Evolutionary conservation across 140 eudicot species (phyloP), one percentile per base, ranked within the genome.

Genomic region (Oenanthe javanica): DNA sequence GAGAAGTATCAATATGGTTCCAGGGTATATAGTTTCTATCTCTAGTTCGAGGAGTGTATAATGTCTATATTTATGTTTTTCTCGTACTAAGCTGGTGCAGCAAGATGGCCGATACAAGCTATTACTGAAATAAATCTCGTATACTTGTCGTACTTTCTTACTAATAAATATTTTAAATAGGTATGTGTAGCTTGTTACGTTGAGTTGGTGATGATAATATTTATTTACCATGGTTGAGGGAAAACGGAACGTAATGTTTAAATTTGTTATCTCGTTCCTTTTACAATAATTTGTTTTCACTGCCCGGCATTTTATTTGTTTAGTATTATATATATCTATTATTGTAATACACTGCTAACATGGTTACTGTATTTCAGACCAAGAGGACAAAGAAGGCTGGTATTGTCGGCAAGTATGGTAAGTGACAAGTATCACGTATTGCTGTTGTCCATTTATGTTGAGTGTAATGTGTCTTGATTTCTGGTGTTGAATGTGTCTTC

Each of bases 351-450:
- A 43, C 13, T 67, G 48, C 77, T 73, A n/a, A 42, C 46, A 23
- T 1, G 16, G 14, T 46, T 19, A 8, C 2, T 73, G 25, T 46
- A 31, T 73, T 21, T 45, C 90, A 92, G 97, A 88, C 96, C 27
- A 90, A 92, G 89, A 90, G 97, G 88, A 92, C 97, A 67, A 92
- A 92, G 96, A 92, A 92, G 96, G 97, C 91, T 66, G 97, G 96
- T 51, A 92, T 92, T 42, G 97, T 92, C 4, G 97, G 96, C 80
- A 92, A 92, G 77, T 92, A 92, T 57, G 97, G 97, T 92, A 82
- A 57, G 82, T 66, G 15, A 45, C 21, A 48, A 13, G 21, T 55
- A 4, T 77, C 5, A 4, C 9, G 4, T n/a, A 31, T 59, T 9
- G 4, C 61, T 27, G 12, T 10, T 13, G 4, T 2, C 21, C 16